A percentile compares a stretch with the other conserved stretches of the same genome.
Evolutionary conservation across 768 basidiomycete species (phyloP).

Genomic region (Coprinellus micaceus): DNA sequence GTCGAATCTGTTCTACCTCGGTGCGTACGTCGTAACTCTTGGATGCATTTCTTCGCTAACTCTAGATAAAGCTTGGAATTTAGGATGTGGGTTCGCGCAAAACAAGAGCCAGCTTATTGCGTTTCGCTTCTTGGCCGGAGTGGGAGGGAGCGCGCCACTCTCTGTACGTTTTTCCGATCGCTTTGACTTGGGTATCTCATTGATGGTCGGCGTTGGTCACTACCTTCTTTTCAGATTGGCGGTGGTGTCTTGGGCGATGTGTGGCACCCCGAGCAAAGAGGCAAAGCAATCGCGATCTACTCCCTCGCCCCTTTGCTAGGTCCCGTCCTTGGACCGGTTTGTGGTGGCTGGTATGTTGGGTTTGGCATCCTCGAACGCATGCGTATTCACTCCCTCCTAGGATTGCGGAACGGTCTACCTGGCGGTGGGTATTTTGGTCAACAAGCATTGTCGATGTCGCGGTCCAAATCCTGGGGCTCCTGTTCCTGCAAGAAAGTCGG

Average conservation of each 20-base stretch:
- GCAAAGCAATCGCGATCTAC: conserved; percentile 60
- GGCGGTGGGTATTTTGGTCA: conserved; percentile 79
- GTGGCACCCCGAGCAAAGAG: conserved; percentile 61
- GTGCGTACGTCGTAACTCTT: conserved; percentile 27
- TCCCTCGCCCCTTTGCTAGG: conserved; percentile 64
- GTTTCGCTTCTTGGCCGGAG: conserved; percentile 65
- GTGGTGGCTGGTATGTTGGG: conserved; percentile 50
- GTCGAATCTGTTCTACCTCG: conserved; percentile 64
- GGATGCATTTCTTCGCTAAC: not conserved
- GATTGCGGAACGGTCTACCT: conserved; percentile 59
- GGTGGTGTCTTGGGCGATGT: conserved; percentile 64
- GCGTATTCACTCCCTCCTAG: conserved; percentile 21
- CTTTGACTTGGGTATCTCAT: conserved; percentile 32
- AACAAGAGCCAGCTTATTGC: conserved; percentile 55
- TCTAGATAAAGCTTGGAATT: conserved; percentile 48
- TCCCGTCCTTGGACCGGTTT: conserved; percentile 59
- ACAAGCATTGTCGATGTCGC: conserved; percentile 53
- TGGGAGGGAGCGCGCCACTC: conserved; percentile 72
- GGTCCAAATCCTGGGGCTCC: conserved; percentile 53
- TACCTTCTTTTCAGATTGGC: conserved; percentile 50
- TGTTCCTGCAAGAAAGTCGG: conserved; percentile 63
- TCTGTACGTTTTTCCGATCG: conserved; percentile 44
- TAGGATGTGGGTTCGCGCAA: conserved; percentile 61
- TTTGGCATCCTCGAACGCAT: not conserved
- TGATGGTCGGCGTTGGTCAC: not conserved